Base-by-base conservation (phyloP, 1,139 yeast species). In the Suhomyces choctaworum region DNA sequence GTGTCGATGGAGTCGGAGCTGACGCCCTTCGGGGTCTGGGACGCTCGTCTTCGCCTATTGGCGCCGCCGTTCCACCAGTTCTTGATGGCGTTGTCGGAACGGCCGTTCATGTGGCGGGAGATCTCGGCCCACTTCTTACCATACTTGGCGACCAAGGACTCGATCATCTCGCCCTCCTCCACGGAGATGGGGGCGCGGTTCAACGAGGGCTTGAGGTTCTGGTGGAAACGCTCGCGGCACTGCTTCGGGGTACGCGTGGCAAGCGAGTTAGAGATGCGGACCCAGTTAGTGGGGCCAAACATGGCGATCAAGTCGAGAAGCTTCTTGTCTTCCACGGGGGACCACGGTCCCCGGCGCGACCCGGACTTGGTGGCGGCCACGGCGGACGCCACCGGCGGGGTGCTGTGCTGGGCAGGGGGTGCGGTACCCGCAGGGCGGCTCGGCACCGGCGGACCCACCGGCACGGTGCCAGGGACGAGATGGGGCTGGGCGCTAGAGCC, bases 41-140 rank as follows among this genome's bases (percentile, higher is more conserved):
- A 34, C 4, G 81, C 80, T 44, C 86, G 58, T 48, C 88, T 72
- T 45, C 95, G 65, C 41, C 94, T 71, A 51, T 84, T 86, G 12
- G 94, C 90, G 9, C 95, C 94, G 6, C 95, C 95, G 54, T 89
- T 89, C 96, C 96, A 89, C 96, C 96, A 89, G 62, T 88, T 88
- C 56, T 89, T 89, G 49, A 89, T 87, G 19, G 96, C 92, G 58
- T 89, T 89, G 60, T 89, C 97, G 12, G 87, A 77, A 36, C 96
- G 68, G 2, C 96, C 96, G 46, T 85, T 82, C 43, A 89, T 64
- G 58, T 87, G 95, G 34, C 96, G 75, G 16, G 95, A 88, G 33
- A 89, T 89, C 55, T 87, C 96, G 1, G 96, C 96, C 97, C 97
- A 89, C 52, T 86, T 78, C 59, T 88, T 87, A 34, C 97, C 97